Evolutionary conservation across 108 stramenopile species (phyloP).

Genomic region (Fragilaria crotonensis): DNA sequence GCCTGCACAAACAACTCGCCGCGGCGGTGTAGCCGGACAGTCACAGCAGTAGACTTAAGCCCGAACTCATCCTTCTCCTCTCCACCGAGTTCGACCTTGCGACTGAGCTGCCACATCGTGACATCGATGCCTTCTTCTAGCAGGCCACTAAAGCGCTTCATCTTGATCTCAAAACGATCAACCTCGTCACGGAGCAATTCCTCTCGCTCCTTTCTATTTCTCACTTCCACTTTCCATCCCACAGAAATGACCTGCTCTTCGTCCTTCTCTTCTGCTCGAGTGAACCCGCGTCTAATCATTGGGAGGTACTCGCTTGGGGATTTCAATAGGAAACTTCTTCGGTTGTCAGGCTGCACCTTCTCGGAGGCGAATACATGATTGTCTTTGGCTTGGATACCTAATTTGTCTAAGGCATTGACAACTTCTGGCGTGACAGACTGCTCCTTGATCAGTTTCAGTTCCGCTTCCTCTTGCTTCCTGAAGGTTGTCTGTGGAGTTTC

Average conservation of each 20-base stretch:
- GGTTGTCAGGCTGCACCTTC: neutral
- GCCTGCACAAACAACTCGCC: conserved; percentile 76
- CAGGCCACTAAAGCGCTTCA: conserved; percentile 53
- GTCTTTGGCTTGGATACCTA: neutral
- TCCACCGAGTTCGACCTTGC: conserved; percentile 43
- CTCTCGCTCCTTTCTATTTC: conserved; percentile 76
- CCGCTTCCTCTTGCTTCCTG: conserved; percentile 4
- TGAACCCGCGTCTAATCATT: conserved; percentile 67
- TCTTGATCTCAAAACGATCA: conserved; percentile 62
- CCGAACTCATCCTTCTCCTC: conserved; percentile 65
- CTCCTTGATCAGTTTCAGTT: neutral
- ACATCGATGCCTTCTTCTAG: conserved; percentile 82
- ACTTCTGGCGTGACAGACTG: conserved; percentile 3
- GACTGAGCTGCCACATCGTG: conserved; percentile 81
- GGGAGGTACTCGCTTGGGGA: conserved; percentile 68
- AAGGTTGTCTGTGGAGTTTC: too few species aligned
- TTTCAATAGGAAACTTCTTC: neutral
- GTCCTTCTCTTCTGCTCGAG: conserved; percentile 36
- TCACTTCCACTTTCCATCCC: conserved; percentile 79
- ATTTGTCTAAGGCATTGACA: neutral
- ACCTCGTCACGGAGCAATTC: conserved; percentile 76
- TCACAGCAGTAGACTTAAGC: conserved; percentile 73
- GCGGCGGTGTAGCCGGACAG: conserved; percentile 65
- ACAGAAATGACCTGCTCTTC: conserved; percentile 60
- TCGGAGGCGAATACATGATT: neutral